Percentiles rank a stretch among this genome's conserved stretches.
These are phyloP conservation scores for Ceratocystiopsis brevicomis DNA, from an alignment of 2,329 filamentous ascomycete species.

Conservation along the genomic window DNA sequence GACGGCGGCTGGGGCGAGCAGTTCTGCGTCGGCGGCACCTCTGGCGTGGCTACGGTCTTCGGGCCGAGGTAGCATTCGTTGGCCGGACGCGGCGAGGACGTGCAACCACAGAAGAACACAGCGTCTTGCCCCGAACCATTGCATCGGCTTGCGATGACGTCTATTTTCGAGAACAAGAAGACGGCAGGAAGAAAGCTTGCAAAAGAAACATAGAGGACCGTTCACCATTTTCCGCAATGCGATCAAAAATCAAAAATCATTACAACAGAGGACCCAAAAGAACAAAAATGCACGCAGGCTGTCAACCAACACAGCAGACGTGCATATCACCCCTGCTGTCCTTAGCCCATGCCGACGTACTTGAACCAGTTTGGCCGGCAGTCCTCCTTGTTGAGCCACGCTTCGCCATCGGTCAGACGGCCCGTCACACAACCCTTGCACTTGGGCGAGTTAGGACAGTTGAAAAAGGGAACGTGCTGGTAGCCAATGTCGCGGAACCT, in stretches of 20 bases:
- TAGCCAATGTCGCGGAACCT: conserved; percentile 99
- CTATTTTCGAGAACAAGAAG: too few relatives aligned
- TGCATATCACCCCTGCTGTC: too few relatives aligned
- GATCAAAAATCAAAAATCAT: background rate
- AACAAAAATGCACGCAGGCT: too few relatives aligned
- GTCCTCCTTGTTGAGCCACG: conserved; percentile 74
- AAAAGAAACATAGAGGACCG: conserved; percentile 1
- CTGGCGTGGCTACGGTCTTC: conserved; percentile 46
- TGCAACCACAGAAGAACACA: background rate
- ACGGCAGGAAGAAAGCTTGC: background rate
- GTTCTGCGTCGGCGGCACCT: conserved; percentile 46
- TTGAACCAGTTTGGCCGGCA: conserved; percentile 97
- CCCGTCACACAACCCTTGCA: conserved; percentile 60
- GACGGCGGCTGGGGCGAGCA: conserved; percentile 43
- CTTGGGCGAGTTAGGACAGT: conserved; percentile 92
- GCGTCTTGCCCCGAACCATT: too few relatives aligned
- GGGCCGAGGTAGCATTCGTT: conserved; percentile 16
- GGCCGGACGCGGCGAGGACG: background rate
- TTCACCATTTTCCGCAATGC: conserved; percentile 5
- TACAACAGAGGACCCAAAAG: too few relatives aligned
- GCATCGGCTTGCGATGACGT: too few relatives aligned
- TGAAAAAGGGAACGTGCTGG: conserved; percentile 96
- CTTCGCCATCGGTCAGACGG: conserved; percentile 72
- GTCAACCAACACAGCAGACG: background rate
- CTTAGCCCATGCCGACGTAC: conserved; percentile 60